Evolutionary conservation across 495 filamentous ascomycete species (phyloP).

Genomic region (Aspergillus steynii): DNA sequence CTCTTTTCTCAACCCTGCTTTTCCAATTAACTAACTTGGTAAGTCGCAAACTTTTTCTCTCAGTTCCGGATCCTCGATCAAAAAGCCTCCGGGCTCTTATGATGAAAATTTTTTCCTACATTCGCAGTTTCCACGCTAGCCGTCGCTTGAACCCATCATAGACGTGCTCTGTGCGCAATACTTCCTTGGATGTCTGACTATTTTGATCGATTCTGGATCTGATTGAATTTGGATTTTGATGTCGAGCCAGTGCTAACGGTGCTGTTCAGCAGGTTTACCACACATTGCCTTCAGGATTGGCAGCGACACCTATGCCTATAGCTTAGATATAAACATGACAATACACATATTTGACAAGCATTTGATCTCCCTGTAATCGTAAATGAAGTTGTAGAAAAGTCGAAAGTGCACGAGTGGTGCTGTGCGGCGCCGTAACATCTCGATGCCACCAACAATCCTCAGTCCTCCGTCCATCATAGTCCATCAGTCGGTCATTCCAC

Average conservation of each 20-base stretch:
- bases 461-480: too few relatives aligned
- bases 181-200: constrained; percentile 58
- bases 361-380: not conserved
- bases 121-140: constrained; percentile 58
- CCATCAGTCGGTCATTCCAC: too few relatives aligned
- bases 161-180: constrained; percentile 47
- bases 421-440: not conserved
- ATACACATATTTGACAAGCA: not conserved
- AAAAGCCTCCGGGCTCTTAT: constrained; percentile 32
- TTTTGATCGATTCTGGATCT: constrained; percentile 13
- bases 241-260: constrained; percentile 10
- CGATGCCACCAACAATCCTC: not conserved
- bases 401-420: not conserved
- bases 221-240: constrained; percentile 6
- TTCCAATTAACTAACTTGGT: not conserved
- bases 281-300: not conserved
- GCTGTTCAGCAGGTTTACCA: constrained; percentile 8
- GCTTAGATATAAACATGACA: not conserved
- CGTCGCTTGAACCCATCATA: constrained; percentile 50
- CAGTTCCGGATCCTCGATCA: constrained; percentile 14
- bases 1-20: constrained; percentile 7
- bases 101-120: constrained; percentile 53
- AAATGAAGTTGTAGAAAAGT: not conserved
- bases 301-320: not conserved
- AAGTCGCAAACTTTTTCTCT: not conserved